Evolutionary conservation across 2,329 filamentous ascomycete genomes (phyloP), one percentile per base, ranked within the genome.

Genomic region (Colletotrichum sp.): DNA sequence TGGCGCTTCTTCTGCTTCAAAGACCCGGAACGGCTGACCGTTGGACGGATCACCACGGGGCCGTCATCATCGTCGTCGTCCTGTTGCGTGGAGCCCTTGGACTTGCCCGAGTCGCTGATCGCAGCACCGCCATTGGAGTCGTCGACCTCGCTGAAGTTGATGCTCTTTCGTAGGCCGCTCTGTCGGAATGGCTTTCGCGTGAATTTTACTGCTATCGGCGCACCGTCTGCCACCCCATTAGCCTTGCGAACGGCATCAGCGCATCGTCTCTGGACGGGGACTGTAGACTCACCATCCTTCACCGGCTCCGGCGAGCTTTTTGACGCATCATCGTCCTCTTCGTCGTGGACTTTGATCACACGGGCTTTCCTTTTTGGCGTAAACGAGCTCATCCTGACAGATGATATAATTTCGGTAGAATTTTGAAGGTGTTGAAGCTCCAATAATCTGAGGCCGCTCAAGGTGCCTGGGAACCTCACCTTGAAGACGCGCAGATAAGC

Each of bases 261-360:
- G 79, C 77, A 77, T 61, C 30, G 66, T 69, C 65, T 70, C 60
- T 66, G 70, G 66, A 78, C 66, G 52, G 62, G 71, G 52, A 30
- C 64, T 43, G 74, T 26, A 55, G 28, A 84, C 86, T 83, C 83
- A 88, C 85, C 84, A 77, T 85, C 82, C 77, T 81, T 82, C 72
- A 81, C 78, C 21, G 77, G 77, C 71, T 80, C 80, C 1, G 76
- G 66, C 1, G 82, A 52, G 10, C 74, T 67, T 3, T 77, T 74
- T 6, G 77, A 67, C 3, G 71, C 21, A 28, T 65, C n/a, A 60
- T 67, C 52, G 2, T 93, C 93, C 5, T 94, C 92, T 15, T 93
- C 91, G 60, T 95, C 94, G 56, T 91, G 88, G 0, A 91, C 88
- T 62, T 92, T 93, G 79, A 98, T 94, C 80, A 96, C 94, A 78